Evolutionary conservation across 2,329 filamentous ascomycete genomes (phyloP).

Genomic region (Trichoderma oligosporum): DNA sequence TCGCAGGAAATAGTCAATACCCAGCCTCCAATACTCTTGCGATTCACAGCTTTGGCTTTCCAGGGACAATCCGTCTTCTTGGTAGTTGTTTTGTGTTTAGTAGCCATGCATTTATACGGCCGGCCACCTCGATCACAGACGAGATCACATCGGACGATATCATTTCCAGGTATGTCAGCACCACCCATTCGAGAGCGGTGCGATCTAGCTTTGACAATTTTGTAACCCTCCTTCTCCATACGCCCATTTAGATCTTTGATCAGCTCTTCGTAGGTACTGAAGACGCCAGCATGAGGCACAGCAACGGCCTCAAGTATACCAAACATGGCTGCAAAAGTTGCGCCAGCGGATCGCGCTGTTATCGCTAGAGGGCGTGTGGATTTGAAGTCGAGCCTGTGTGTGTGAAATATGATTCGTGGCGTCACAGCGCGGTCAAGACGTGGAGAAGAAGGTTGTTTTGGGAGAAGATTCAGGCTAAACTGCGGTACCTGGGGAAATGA

Average conservation of each 20-base stretch:
- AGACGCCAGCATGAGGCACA: slow-evolving; percentile 37
- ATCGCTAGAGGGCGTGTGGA: slow-evolving; percentile 22
- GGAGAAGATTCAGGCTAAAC: slow-evolving; percentile 25
- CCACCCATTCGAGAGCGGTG: slow-evolving; percentile 41
- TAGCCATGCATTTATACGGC: slow-evolving; percentile 43
- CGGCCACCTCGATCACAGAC: slow-evolving; percentile 45
- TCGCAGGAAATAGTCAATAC: slow-evolving; percentile 44
- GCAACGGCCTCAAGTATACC: slow-evolving; percentile 41
- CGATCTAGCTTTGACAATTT: slow-evolving; percentile 44
- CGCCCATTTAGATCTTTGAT: slow-evolving; percentile 39
- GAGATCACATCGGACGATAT: slow-evolving; percentile 43
- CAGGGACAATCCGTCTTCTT: slow-evolving; percentile 46
- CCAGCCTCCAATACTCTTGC: slow-evolving; percentile 43
- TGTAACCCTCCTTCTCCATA: slow-evolving; percentile 45
- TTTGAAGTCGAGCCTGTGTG: slow-evolving; percentile 24
- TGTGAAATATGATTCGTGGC: slow-evolving; percentile 18
- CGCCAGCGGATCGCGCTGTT: slow-evolving; percentile 13
- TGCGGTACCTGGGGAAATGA: slow-evolving; percentile 10
- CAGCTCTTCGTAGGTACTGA: slow-evolving; percentile 40
- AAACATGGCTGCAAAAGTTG: slow-evolving; percentile 32
- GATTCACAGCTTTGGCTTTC: slow-evolving; percentile 44
- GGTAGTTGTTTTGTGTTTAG: slow-evolving; percentile 44
- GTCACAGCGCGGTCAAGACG: slow-evolving; percentile 17
- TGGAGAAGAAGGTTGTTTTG: slow-evolving; percentile 18
- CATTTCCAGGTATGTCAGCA: slow-evolving; percentile 40